Conservation (phyloP, 495 filamentous ascomycete genomes). For the Penicillium egyptiacum region DNA sequence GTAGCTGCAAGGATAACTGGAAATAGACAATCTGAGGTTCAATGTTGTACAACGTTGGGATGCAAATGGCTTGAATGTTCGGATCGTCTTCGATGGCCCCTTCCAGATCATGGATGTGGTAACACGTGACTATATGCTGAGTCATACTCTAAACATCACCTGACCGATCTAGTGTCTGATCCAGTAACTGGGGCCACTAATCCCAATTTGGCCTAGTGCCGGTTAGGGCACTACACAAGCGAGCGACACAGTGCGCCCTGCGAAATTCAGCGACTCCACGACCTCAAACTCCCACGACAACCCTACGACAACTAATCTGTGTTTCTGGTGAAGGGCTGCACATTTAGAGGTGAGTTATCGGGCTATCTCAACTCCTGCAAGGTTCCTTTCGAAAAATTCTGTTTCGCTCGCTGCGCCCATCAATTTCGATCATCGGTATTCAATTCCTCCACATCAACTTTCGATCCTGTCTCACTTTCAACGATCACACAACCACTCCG, state of each 20-base stretch:
- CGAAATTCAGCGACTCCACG: conserved; percentile 50
- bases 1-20: neutral
- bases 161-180: conserved; percentile 23
- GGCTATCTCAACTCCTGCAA: conserved; percentile 18
- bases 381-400: conserved; percentile 24
- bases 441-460: conserved; percentile 14
- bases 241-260: conserved; percentile 45
- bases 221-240: conserved; percentile 48
- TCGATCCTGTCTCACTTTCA: conserved; percentile 13
- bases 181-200: conserved; percentile 22
- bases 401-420: conserved; percentile 28
- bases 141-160: conserved; percentile 14
- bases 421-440: conserved; percentile 19
- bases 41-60: neutral
- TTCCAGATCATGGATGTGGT: neutral
- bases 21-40: neutral
- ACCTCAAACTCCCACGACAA: conserved; percentile 45
- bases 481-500: neutral
- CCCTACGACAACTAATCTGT: conserved; percentile 47
- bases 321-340: conserved; percentile 53
- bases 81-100: neutral
- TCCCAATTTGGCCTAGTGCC: conserved; percentile 25
- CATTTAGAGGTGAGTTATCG: conserved; percentile 48
- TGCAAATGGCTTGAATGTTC: neutral
- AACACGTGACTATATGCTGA: conserved; percentile 20